Conservation (phyloP, 331 rosid species). For the Cydonia oblonga region DNA sequence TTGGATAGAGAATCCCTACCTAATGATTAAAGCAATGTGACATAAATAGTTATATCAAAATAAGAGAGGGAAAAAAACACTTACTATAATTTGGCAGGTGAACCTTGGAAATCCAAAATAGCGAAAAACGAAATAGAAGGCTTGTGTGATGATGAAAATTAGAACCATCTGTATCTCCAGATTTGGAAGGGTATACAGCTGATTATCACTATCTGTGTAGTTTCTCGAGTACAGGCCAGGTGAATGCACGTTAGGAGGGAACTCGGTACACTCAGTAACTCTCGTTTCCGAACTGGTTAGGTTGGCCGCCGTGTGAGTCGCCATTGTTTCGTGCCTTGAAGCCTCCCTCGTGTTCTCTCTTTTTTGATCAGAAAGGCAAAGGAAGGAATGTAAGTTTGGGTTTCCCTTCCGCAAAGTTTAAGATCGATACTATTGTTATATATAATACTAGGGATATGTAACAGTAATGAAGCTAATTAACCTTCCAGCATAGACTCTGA, state of each 20-base stretch:
- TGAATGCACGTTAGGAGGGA: conserved; percentile 1
- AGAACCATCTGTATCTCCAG: conserved; percentile 20
- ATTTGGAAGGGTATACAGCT: conserved; percentile 3
- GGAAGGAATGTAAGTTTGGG: background rate
- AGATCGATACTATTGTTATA: background rate
- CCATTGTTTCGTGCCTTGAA: background rate
- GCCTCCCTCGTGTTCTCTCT: background rate
- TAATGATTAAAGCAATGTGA: background rate
- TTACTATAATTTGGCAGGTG: conserved; percentile 16
- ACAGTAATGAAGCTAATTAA: background rate
- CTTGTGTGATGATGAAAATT: conserved; percentile 3
- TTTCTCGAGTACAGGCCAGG: background rate
- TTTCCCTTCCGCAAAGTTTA: background rate
- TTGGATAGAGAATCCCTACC: too few species aligned
- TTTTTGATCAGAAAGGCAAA: background rate
- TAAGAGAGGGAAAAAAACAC: background rate
- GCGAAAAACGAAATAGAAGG: conserved; percentile 3
- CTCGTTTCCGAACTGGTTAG: background rate
- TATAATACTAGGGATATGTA: background rate
- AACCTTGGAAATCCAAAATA: conserved; percentile 14
- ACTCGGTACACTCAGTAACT: background rate
- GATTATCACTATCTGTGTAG: background rate
- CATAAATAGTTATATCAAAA: background rate
- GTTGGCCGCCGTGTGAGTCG: background rate
- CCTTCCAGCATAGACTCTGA: background rate